Conservation (phyloP, 2,329 filamentous ascomycete species). For the Xylaria sp. region DNA sequence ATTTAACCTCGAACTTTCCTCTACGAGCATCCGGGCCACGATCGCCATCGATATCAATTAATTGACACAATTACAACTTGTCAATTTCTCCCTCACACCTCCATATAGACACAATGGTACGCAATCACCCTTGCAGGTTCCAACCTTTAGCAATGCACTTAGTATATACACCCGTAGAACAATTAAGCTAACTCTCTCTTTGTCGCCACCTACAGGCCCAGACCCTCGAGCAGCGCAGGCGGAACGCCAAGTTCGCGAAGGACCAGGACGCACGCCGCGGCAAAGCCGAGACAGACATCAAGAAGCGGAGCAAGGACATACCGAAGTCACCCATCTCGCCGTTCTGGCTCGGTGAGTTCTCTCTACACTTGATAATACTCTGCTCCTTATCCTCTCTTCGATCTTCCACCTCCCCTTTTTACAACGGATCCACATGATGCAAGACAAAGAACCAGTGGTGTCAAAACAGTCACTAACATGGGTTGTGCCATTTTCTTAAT, state of each 20-base stretch:
- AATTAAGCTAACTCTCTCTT: constrained; percentile 16
- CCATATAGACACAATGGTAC: constrained; percentile 47
- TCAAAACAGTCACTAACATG: constrained; percentile 28
- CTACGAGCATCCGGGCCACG: constrained; percentile 6
- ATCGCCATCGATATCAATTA: constrained; percentile 11
- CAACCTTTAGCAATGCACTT: background rate
- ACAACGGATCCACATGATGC: background rate
- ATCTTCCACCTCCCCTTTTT: constrained; percentile 1
- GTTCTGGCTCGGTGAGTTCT: constrained; percentile 66
- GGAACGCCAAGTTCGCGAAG: constrained; percentile 82
- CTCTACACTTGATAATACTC: background rate
- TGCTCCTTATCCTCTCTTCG: background rate
- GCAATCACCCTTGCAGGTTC: constrained; percentile 10
- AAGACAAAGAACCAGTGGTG: background rate
- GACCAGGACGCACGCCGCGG: constrained; percentile 79
- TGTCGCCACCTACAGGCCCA: constrained; percentile 69
- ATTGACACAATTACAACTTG: background rate
- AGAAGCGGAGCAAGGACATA: constrained; percentile 68
- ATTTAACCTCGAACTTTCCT: constrained; percentile 8
- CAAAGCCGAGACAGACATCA: constrained; percentile 73
- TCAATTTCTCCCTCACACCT: constrained; percentile 23
- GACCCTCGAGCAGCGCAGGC: constrained; percentile 84
- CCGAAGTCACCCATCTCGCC: constrained; percentile 71
- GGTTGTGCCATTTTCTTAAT: background rate
- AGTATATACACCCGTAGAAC: background rate